These are phyloP conservation scores for Triticum monococcum DNA, from an alignment of 176 grass and related monocot species.

Conservation along the genomic window DNA sequence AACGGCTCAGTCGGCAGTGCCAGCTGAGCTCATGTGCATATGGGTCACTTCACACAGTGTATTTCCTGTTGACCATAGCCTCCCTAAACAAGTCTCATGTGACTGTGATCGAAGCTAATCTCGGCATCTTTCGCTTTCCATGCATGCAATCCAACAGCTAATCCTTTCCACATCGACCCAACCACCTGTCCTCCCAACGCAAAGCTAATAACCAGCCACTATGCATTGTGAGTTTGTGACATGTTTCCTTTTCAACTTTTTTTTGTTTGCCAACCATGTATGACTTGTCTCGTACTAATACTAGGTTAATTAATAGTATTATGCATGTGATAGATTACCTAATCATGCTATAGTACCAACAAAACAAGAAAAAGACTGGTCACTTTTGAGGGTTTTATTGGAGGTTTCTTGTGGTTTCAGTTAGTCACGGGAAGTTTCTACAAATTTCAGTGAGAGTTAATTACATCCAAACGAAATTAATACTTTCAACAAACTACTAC, in stretches of 20 bases:
- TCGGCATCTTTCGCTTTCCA: conserved; percentile 31
- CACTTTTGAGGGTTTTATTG: too few relatives aligned
- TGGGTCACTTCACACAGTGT: conserved; percentile 8
- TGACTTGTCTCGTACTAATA: too few relatives aligned
- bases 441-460: too few relatives aligned
- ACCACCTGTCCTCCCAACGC: not conserved
- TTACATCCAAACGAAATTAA: too few relatives aligned
- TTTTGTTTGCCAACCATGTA: too few relatives aligned
- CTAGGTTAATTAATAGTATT: not conserved
- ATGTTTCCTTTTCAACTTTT: too few relatives aligned
- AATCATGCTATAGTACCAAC: not conserved
- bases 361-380: too few relatives aligned
- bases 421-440: too few relatives aligned
- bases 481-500: too few relatives aligned
- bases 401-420: too few relatives aligned
- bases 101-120: not conserved
- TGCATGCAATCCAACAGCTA: conserved; percentile 25
- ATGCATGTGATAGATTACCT: not conserved
- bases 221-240: not conserved
- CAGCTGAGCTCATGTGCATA: conserved; percentile 12
- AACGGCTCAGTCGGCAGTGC: too few relatives aligned
- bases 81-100: conserved; percentile 16
- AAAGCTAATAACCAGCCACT: not conserved
- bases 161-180: not conserved
- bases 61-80: conserved; percentile 18